Evolutionary conservation across 2,329 filamentous ascomycete species (phyloP).

Genomic region (Hypoxylon rubiginosum): DNA sequence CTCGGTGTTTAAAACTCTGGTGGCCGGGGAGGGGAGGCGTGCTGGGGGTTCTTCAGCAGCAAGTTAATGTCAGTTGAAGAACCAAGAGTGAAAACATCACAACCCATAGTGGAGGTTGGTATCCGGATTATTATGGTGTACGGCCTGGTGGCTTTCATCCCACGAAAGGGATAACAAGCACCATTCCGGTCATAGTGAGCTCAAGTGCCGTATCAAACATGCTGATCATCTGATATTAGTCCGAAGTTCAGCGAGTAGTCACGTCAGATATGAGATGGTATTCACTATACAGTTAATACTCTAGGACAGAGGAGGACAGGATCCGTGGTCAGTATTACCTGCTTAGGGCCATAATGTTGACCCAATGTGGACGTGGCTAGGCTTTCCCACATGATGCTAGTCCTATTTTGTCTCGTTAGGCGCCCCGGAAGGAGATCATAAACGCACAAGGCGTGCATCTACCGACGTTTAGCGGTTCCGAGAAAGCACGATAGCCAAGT

Average conservation of each 20-base stretch:
- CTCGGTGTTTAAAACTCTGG: neutral
- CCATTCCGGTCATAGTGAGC: neutral
- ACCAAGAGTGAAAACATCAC: conserved; percentile 2
- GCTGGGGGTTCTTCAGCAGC: neutral
- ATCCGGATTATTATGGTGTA: conserved; percentile 10
- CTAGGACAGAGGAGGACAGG: conserved; percentile 14
- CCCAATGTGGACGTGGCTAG: neutral
- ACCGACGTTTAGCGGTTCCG: conserved; percentile 14
- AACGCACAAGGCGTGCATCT: conserved; percentile 8
- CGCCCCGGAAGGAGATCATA: conserved; percentile 12
- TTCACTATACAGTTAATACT: conserved; percentile 19
- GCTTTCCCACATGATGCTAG: conserved; percentile 19
- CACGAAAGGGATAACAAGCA: neutral
- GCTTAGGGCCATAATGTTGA: neutral
- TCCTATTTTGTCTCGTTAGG: conserved; percentile 10
- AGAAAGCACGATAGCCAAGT: conserved; percentile 6
- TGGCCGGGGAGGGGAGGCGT: neutral
- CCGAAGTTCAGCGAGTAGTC: neutral
- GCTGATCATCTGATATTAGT: conserved; percentile 25
- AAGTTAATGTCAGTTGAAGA: neutral
- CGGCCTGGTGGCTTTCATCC: neutral
- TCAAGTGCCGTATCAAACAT: conserved; percentile 12
- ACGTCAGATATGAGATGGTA: conserved; percentile 10
- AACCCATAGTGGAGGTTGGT: neutral
- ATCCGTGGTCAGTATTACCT: conserved; percentile 13